Evolutionary conservation across 2,329 filamentous ascomycete genomes (phyloP), one percentile per base, ranked within the genome.

Genomic region (Allantophomopsis cytisporea): DNA sequence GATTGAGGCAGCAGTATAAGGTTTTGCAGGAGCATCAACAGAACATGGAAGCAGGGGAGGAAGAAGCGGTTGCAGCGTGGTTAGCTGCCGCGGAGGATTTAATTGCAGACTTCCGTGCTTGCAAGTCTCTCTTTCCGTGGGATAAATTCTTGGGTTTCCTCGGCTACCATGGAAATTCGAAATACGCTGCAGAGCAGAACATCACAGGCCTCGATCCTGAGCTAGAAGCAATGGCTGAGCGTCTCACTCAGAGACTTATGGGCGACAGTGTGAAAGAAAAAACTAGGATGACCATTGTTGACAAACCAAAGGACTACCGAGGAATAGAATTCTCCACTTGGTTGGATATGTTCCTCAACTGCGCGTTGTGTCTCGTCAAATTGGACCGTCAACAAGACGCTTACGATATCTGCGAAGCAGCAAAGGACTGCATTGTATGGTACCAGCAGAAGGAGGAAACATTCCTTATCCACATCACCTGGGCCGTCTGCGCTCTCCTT

Each of bases 321-420:
- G 83, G 82, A 7, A 83, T 96, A 36, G 65, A 77, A 0, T 94
- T 96, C 53, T 68, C 79, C 42, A 71, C 77, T 36, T 98, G 91
- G 91, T 71, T 95, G 3, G 83, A 93, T 48, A 69, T 94, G 1
- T 94, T 98, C 54, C 71, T 93, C 30, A 83, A 91, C 52, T 93
- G 93, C 54, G 83, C 87, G 3, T 68, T 95, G 36, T 68, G 80
- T 5, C 70, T 91, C 23, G 83, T 87, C 7, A 72, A 76, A 33
- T 63, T 69, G 15, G 78, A 78, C 28, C 74, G 81, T 36, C 65
- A 72, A 12, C 69, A 79, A 33, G 79, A 85, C 45, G 80, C 85
- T 38, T 95, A 94, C 56, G 76, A 80, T 38, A 75, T 86, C 7
- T 80, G 93, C 48, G 76, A 87, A 44, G 76, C 82, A 5, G 85